These are phyloP conservation scores for Plasmodium malariae DNA, from an alignment of 169 alveolate species.

Conservation along the genomic window DNA sequence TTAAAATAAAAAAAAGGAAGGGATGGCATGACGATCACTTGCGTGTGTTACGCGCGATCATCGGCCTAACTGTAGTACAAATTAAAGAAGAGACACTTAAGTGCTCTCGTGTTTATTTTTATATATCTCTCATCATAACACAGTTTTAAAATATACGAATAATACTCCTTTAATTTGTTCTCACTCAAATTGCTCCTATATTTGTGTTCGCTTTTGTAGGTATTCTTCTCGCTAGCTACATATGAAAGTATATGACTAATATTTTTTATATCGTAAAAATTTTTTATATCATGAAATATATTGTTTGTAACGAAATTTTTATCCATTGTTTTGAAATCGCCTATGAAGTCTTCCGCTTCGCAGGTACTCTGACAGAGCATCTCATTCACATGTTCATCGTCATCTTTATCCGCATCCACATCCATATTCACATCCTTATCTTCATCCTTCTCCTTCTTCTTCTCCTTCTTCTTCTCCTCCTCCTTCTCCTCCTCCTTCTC, in stretches of 20 bases:
- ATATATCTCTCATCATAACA: conserved; percentile 42
- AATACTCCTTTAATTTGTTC: conserved; percentile 8
- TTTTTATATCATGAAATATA: background rate
- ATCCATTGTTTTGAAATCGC: background rate
- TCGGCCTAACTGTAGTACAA: conserved; percentile 17
- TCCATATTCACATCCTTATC: background rate
- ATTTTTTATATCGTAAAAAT: conserved; percentile 1
- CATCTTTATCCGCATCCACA: background rate
- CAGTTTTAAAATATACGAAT: conserved; percentile 33
- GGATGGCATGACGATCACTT: no score
- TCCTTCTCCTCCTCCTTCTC: background rate
- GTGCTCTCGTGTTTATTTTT: conserved; percentile 67
- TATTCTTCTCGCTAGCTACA: background rate
- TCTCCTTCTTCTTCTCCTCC: background rate
- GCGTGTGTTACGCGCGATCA: no score
- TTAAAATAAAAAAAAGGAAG: conserved; percentile 1
- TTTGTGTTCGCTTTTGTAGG: background rate
- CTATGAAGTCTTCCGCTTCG: background rate
- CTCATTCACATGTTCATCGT: background rate
- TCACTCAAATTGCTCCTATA: background rate
- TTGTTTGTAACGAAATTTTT: background rate
- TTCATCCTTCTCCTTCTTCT: background rate
- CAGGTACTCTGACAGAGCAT: background rate
- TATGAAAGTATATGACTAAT: conserved; percentile 1
- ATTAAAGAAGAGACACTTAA: conserved; percentile 27